Evolutionary conservation across 257 asterid genomes (phyloP), one percentile per base, ranked within the genome.

Genomic region (Solanum rostratum): DNA sequence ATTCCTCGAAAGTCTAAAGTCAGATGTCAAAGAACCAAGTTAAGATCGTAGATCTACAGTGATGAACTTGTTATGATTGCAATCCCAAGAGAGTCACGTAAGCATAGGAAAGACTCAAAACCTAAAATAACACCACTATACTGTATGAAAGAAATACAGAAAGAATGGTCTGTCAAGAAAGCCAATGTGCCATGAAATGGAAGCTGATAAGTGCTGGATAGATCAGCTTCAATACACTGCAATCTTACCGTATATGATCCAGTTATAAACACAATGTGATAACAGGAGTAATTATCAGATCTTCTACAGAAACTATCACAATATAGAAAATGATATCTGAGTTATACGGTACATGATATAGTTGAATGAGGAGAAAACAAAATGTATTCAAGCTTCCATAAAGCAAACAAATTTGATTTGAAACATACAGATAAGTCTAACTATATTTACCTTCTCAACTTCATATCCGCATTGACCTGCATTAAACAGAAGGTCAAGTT

Each of bases 391-490:
- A 30, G 27, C 30, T 16, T 55, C 53, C 39, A 71, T 13, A 18
- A n/a, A 65, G n/a, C 43, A 50, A 53, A 18, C 41, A 53, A 33
- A 53, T 19, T 37, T 60, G 24, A 73, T 54, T 49, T 65, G 57
- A 83, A 78, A 70, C 43, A 46, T 83, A 45, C 29, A 69, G 73
- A 83, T 80, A 57, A 84, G 46, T 83, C 65, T 66, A 50, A 84
- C 49, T 37, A 60, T 3, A 59, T 85, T 90, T 89, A 93, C 99
- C 95, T 91, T 95, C 86, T 96, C 92, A 54, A 93, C 91, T 89
- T 91, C 91, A 86, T 92, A 89, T 80, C 93, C 96, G 82, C 98
- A 94, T 88, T 95, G 95, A 91, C 97, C 99, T 95, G 98, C 84
- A 70, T 68, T 24, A 79, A 6, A 86, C 6, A 52, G 16, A 78